Base-by-base conservation (phyloP, 495 filamentous ascomycete genomes). In the Penicillium lividum region DNA sequence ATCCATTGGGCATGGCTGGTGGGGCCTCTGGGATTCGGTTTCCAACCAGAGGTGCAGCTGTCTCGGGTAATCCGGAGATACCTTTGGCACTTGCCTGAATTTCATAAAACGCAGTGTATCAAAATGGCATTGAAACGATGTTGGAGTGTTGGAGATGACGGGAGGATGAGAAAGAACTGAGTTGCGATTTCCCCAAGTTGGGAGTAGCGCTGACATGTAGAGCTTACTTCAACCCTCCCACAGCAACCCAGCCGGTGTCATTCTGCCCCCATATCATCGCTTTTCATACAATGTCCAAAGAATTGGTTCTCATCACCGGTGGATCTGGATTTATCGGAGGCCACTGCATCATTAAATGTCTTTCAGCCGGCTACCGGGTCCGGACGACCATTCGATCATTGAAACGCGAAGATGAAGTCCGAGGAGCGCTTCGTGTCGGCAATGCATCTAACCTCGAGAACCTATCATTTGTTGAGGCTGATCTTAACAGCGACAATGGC, bases 321-420 rank as follows among this genome's bases (percentile, higher is more conserved):
- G 58, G 58, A 51, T 44, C 58, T 9, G 58, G 58, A 31, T 60
- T 60, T 33, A 9, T 60, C 11, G 58, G 27, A 11, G 33, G 15
- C 16, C 47, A 56, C 34, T 55, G 58, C 30, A 60, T 60, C 4
- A 51, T 60, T 36, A 44, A 38, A 30, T 60, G 58, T 46, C 36
- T 60, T 5, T 36, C 34, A 33, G 58, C 58, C 34, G 52, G 52
- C 0, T 60, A 60, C 36, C 51, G 30, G 11, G 58, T 60, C 25
- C 40, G 51, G 18, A 55, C 58, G 9, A 60, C 52, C 5, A 36
- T 55, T 4, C 51, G 58, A 11, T 60, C 58, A 3, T 46, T 60
- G 11, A 29, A 29, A 16, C 58, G 58, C 28, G 33, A 51, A 29
- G 52, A 56, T 2, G 13, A 40, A 22, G 45, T 55, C 1, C 28